Evolutionary conservation across 805 yeast genomes (phyloP).

Genomic region (Brettanomyces bruxellensis): DNA sequence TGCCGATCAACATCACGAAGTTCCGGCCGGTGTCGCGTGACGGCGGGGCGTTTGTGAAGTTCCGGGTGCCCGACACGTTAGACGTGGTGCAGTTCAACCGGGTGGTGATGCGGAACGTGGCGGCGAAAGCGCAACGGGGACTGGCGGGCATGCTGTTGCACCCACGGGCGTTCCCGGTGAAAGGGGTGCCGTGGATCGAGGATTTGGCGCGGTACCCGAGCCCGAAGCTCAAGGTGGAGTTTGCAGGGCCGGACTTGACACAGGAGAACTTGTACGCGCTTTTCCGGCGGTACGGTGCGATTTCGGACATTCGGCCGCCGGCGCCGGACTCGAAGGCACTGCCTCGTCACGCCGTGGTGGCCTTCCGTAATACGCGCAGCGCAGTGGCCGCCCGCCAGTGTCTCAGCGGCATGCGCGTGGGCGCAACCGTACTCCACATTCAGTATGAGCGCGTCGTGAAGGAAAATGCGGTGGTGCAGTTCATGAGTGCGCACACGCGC

Average conservation of each 20-base stretch:
- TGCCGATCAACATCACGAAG: conserved; percentile 38
- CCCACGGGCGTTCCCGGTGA: conserved; percentile 54
- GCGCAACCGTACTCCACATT: conserved; percentile 61
- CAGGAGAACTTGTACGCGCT: conserved; percentile 74
- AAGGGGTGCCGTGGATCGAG: conserved; percentile 95
- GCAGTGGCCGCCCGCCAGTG: conserved; percentile 89
- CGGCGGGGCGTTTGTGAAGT: conserved; percentile 90
- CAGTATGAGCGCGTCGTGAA: conserved; percentile 54
- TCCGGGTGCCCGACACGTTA: conserved; percentile 45
- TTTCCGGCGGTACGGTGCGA: conserved; percentile 81
- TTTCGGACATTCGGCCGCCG: conserved; percentile 60
- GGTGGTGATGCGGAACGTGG: conserved; percentile 32
- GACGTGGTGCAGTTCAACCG: conserved; percentile 45
- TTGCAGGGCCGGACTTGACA: conserved; percentile 66
- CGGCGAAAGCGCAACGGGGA: conserved; percentile 12
- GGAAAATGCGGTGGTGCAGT: conserved; percentile 44
- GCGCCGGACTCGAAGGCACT: conserved; percentile 36
- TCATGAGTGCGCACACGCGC: conserved; percentile 67
- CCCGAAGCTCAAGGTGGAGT: conserved; percentile 50
- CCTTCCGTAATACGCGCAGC: conserved; percentile 47
- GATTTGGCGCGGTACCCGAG: conserved; percentile 77
- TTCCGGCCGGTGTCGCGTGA: conserved; percentile 70
- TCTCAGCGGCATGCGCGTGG: conserved; percentile 66
- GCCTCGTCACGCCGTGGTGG: conserved; percentile 43
- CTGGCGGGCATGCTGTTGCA: conserved; percentile 23